Evolutionary conservation across 2,329 filamentous ascomycete genomes (phyloP), one percentile per base, ranked within the genome.

Genomic region (Aaosphaeria arxii): DNA sequence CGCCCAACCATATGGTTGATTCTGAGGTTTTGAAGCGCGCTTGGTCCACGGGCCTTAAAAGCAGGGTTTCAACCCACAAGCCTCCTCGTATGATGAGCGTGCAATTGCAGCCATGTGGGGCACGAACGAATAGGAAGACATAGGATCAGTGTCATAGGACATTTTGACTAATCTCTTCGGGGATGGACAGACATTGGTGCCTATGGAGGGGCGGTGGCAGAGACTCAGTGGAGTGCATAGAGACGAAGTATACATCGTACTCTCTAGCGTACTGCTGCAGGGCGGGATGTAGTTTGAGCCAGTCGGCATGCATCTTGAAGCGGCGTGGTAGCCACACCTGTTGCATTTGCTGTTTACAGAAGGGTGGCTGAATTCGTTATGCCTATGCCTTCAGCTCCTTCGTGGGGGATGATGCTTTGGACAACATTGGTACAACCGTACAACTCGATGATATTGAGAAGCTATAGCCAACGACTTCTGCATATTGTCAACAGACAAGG

Each of bases 151-250:
- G 13, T 2, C 13, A 13, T 2, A 36, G 33, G 33, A 2, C 33
- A 24, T 24, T 36, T 36, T 36, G 9, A 36, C 13, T 36, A 36
- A 36, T 9, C 33, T 13, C 33, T 11, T 36, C 9, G 9, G 33
- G 33, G 9, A 36, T 36, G 17, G 17, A 24, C 17, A 24, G 17
- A 24, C 17, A 36, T n/a, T 49, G 50, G 41, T 51, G 50, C 51
- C 54, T 56, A 44, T 33, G 32, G 45, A 43, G 46, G 50, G 55
- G 58, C 47, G 57, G 63, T 61, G 60, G 63, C 63, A 62, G 57
- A 57, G 53, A 46, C 48, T 31, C n/a, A 17, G 36, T 52, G 45
- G 38, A 49, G 46, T 46, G 41, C 35, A 41, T 51, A 47, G 45
- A 43, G 46, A 43, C 43, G 40, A 49, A 52, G 42, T 43, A 43